Percentiles rank a stretch among this genome's conserved stretches.
phyloP scores from a whole-genome alignment of 371 early-diverging fungal genomes.

The Rhizomucor miehei region DNA sequence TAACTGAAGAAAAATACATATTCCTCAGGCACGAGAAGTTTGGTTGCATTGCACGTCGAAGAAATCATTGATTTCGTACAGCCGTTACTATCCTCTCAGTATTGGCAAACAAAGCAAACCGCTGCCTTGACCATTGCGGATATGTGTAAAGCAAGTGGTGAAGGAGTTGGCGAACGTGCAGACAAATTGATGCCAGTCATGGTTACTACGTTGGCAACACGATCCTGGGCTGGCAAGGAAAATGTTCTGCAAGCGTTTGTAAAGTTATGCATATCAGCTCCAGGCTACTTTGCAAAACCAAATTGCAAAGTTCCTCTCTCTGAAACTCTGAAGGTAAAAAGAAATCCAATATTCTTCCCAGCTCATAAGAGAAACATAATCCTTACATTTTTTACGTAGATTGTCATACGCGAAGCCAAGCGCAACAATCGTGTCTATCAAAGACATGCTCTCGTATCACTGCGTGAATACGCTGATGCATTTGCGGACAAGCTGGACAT shows the following conservation, averaged over 20 bases:
- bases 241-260: slow-evolving; percentile 72
- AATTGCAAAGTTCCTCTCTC: slow-evolving; percentile 31
- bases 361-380: no score
- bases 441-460: slow-evolving; percentile 63
- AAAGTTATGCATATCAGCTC: slow-evolving; percentile 54
- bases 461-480: slow-evolving; percentile 59
- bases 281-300: slow-evolving; percentile 37
- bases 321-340: slow-evolving; percentile 53
- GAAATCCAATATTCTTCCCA: no score
- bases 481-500: slow-evolving; percentile 51
- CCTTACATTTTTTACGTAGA: slow-evolving; percentile 14
- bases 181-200: slow-evolving; percentile 60
- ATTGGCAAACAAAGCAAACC: slow-evolving; percentile 80
- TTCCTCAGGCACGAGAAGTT: slow-evolving; percentile 49
- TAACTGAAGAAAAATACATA: no score
- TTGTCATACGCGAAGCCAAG: slow-evolving; percentile 69
- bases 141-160: slow-evolving; percentile 48
- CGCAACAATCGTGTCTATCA: slow-evolving; percentile 70
- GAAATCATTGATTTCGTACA: slow-evolving; percentile 63
- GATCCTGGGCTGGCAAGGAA: slow-evolving; percentile 91
- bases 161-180: slow-evolving; percentile 36
- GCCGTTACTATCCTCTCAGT: slow-evolving; percentile 57
- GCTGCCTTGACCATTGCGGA: slow-evolving; percentile 71
- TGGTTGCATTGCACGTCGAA: slow-evolving; percentile 54
- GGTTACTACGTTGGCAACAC: slow-evolving; percentile 63